phyloP scores from a whole-genome alignment of 441 rosid genomes.

The Geranium incanum region DNA sequence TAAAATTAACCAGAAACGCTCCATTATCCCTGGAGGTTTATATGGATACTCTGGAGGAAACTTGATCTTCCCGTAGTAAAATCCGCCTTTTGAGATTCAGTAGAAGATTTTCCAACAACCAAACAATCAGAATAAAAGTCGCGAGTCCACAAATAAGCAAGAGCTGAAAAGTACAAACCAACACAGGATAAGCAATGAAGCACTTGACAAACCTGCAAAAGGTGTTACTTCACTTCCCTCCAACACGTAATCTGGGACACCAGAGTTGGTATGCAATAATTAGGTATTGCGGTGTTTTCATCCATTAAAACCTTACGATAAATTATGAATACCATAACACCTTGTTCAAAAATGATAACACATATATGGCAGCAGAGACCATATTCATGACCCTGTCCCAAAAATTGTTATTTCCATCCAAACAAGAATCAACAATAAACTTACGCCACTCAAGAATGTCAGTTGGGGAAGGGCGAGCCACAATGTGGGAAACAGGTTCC shows the following conservation, averaged over 20 bases:
- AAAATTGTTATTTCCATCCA: neutral
- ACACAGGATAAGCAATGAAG: constrained; percentile 3
- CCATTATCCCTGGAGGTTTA: constrained; percentile 98
- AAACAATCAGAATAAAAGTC: neutral
- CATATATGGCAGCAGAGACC: neutral
- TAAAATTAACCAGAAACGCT: neutral
- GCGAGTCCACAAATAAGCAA: neutral
- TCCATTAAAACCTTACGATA: neutral
- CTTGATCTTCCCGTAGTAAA: constrained; percentile 90
- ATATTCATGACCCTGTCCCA: neutral
- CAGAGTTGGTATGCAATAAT: constrained; percentile 8
- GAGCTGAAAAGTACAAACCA: constrained; percentile 16
- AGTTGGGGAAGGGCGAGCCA: constrained; percentile 88
- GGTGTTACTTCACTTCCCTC: constrained; percentile 96
- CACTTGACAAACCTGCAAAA: constrained; percentile 59
- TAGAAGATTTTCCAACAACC: constrained; percentile 11
- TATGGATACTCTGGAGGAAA: constrained; percentile 94
- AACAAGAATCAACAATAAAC: constrained; percentile 21
- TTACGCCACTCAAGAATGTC: constrained; percentile 99
- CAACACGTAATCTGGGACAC: constrained; percentile 75
- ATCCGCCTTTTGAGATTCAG: constrained; percentile 50
- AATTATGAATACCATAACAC: neutral
- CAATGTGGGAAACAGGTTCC: constrained; percentile 94
- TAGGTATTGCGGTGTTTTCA: neutral
- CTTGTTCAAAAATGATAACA: neutral